Evolutionary conservation across 2,329 filamentous ascomycete species (phyloP).

Genomic region (Apiospora saccharicola): DNA sequence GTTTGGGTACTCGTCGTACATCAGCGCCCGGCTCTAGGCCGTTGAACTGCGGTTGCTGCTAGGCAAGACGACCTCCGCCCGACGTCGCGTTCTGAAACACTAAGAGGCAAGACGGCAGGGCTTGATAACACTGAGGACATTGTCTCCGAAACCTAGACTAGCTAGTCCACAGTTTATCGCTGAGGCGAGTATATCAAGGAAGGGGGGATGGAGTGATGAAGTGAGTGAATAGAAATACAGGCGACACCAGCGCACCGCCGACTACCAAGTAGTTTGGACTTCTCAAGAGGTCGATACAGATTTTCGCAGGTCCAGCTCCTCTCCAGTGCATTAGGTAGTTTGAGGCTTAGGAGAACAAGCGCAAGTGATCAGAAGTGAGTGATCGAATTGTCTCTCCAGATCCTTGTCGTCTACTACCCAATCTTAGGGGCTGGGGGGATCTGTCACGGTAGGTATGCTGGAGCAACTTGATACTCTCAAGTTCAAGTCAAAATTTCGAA

Average conservation of each 20-base stretch:
- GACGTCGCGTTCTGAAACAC: not conserved
- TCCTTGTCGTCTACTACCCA: too few species aligned
- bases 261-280: not conserved
- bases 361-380: too few species aligned
- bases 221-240: not conserved
- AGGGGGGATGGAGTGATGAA: too few species aligned
- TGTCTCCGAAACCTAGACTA: too few species aligned
- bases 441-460: not conserved
- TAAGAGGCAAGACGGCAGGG: too few species aligned
- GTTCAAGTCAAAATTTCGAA: not conserved
- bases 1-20: slow-evolving; percentile 33
- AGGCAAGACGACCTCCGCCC: not conserved
- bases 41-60: not conserved
- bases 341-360: not conserved
- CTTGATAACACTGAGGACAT: too few species aligned
- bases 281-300: too few species aligned
- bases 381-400: too few species aligned
- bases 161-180: too few species aligned
- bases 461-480: not conserved
- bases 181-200: too few species aligned
- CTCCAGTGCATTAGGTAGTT: too few species aligned
- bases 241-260: not conserved
- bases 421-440: not conserved
- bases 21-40: slow-evolving; percentile 31
- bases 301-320: too few species aligned